Base-by-base conservation (phyloP, 176 grass and related monocot species). In the Aechmea fasciata region DNA sequence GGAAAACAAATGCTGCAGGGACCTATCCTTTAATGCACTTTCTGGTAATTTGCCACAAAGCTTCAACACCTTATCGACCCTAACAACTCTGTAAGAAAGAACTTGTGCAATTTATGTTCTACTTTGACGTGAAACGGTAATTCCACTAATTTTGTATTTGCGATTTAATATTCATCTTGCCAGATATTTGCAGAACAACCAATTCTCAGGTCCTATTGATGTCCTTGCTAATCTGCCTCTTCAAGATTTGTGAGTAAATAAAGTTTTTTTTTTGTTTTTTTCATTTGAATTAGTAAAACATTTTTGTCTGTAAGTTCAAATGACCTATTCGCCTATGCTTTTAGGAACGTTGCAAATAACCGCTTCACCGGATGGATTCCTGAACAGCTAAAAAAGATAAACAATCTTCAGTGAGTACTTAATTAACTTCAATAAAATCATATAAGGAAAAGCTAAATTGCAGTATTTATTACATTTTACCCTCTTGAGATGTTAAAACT, bases 311-410 rank as follows among this genome's bases (percentile, higher is more conserved):
- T 13, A 48, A 67, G 48, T 22, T 26, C n/a, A 20, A 2, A 48
- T 47, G 14, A 17, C 66, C 59, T 81, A 70, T 62, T 83, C 28
- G 15, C 24, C 69, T 75, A 50, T 69, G 52, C 33, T 77, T 90
- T 9, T 74, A 97, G 94, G 83, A 97, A 97, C 78, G 65, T 97
- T 71, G 86, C 71, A 72, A 97, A 75, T 79, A 97, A 97, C 53
- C 84, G 2, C 54, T 97, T 97, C 77, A 97, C 86, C 69, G 94
- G 94, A 52, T 97, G 94, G 94, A 92, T 97, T 81, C 94, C 94
- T 77, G 78, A 72, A 74, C 84, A 87, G 59, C 77, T 97, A 55
- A 97, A 85, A 78, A 85, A 83, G 66, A 97, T 97, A 87, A 97
- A 97, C 47, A 97, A 71, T 78, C 71, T 97, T 76, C 79, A 86